Conservation (phyloP, 1,284 basidiomycete genomes). For the Austroboletus rostrupii region DNA sequence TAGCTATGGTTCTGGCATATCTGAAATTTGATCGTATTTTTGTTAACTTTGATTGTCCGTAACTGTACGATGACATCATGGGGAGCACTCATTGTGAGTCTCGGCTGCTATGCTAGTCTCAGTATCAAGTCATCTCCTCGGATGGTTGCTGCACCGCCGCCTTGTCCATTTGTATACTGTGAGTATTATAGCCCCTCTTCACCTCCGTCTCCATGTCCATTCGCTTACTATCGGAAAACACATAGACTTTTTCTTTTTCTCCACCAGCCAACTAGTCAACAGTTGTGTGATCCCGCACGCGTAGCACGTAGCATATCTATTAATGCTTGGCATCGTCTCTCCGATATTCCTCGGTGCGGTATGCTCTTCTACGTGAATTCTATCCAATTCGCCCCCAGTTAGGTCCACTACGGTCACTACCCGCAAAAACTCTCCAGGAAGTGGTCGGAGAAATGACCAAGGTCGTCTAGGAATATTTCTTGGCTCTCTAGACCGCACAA, state of each 20-base stretch:
- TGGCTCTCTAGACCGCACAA: slow-evolving; percentile 91
- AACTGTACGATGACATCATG: too few species aligned
- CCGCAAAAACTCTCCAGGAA: slow-evolving; percentile 89
- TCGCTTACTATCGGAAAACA: slow-evolving; percentile 88
- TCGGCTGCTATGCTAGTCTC: too few species aligned
- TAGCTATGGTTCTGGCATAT: too few species aligned
- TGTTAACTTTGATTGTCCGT: too few species aligned
- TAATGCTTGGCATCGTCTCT: slow-evolving; percentile 95
- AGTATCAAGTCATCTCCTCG: too few species aligned
- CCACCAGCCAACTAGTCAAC: slow-evolving; percentile 58
- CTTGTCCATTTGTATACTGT: too few species aligned
- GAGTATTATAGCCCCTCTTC: too few species aligned
- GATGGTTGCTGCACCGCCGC: too few species aligned
- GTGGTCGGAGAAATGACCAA: slow-evolving; percentile 94
- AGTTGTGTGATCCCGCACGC: background rate
- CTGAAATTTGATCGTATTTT: too few species aligned
- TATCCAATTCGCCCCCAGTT: background rate
- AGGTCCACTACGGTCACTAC: slow-evolving; percentile 95
- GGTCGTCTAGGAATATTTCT: slow-evolving; percentile 85
- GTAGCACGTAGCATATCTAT: slow-evolving; percentile 73
- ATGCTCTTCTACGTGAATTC: slow-evolving; percentile 25
- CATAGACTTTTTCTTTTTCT: slow-evolving; percentile 93
- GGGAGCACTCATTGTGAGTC: too few species aligned
- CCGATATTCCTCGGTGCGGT: slow-evolving; percentile 94
- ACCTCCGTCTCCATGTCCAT: slow-evolving; percentile 86